Evolutionary conservation across 768 basidiomycete species (phyloP), one percentile per base, ranked within the genome.

Genomic region (Collybiopsis luxurians): DNA sequence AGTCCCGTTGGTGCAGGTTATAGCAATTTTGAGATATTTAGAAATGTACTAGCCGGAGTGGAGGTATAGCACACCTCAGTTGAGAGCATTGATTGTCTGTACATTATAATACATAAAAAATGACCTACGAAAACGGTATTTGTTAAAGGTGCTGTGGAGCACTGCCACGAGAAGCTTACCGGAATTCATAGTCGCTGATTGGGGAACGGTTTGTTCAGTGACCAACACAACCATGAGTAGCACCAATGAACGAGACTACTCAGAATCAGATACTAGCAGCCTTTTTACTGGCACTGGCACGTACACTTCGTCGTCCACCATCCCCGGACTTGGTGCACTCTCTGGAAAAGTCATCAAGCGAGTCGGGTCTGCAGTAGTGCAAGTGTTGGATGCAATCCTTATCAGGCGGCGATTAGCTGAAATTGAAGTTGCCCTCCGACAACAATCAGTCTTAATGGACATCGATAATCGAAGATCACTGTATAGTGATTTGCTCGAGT

Each of bases 1-100:
- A 62, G 57, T 53, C 51, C 52, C 19, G 7, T 34, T 21, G 31
- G 34, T 15, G 59, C 60, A 23, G 60, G 59, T 2, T 39, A 47
- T 11, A 58, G 55, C 26, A 68, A 67, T 50, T 66, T 63, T 48
- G 52, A 51, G 17, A 57, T 64, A 3, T 68, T 68, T 60, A 61
- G 60, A 17, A 59, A 66, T 4, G 59, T 61, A 1, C 53, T 63
- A 9, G 43, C 11, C n/a, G 38, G 38, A 39, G n/a, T n/a, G n/a
- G n/a, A n/a, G n/a, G n/a, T n/a, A n/a, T n/a, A n/a, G n/a, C n/a
- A n/a, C n/a, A n/a, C n/a, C n/a, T n/a, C n/a, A n/a, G n/a, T n/a
- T n/a, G n/a, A n/a, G n/a, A n/a, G n/a, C n/a, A n/a, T n/a, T n/a
- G n/a, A n/a, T n/a, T n/a, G n/a, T n/a, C n/a, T n/a, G n/a, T n/a